These are phyloP conservation scores for Pistacia vera DNA, from an alignment of 345 rosid genomes.

Conservation along the genomic window DNA sequence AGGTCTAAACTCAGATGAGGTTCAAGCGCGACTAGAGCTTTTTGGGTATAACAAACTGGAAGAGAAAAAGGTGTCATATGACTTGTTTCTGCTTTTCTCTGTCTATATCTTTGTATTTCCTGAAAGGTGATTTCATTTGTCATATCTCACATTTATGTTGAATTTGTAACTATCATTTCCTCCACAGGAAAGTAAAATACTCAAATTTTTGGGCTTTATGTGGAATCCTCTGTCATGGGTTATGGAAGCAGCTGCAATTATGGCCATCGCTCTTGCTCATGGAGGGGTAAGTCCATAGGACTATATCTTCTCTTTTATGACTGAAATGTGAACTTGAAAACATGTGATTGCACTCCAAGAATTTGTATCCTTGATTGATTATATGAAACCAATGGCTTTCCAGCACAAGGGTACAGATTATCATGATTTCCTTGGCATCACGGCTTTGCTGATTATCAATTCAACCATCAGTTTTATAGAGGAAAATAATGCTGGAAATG, in stretches of 20 bases:
- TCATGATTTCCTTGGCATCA: constrained; percentile 54
- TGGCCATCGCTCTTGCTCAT: constrained; percentile 56
- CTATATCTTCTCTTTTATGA: neutral
- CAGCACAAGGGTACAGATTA: constrained; percentile 43
- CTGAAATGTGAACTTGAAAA: neutral
- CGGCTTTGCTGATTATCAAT: constrained; percentile 46
- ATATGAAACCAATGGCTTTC: constrained; percentile 2
- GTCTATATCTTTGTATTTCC: neutral
- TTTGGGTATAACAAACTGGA: constrained; percentile 68
- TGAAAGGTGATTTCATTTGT: neutral
- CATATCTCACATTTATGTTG: neutral
- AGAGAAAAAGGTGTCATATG: constrained; percentile 49
- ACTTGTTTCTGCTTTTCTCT: neutral
- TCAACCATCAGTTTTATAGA: constrained; percentile 62
- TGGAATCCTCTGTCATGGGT: constrained; percentile 70
- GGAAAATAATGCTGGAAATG: constrained; percentile 66
- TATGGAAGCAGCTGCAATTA: constrained; percentile 64
- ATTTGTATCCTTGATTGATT: neutral
- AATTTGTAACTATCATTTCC: neutral
- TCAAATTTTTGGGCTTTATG: constrained; percentile 66
- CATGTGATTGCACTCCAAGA: neutral
- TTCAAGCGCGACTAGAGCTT: constrained; percentile 41
- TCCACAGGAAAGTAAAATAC: constrained; percentile 54
- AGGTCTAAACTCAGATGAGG: constrained; percentile 49
- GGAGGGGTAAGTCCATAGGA: constrained; percentile 42